These are phyloP conservation scores for Leccinum holopus DNA, from an alignment of 1,284 basidiomycete species.

Conservation along the genomic window DNA sequence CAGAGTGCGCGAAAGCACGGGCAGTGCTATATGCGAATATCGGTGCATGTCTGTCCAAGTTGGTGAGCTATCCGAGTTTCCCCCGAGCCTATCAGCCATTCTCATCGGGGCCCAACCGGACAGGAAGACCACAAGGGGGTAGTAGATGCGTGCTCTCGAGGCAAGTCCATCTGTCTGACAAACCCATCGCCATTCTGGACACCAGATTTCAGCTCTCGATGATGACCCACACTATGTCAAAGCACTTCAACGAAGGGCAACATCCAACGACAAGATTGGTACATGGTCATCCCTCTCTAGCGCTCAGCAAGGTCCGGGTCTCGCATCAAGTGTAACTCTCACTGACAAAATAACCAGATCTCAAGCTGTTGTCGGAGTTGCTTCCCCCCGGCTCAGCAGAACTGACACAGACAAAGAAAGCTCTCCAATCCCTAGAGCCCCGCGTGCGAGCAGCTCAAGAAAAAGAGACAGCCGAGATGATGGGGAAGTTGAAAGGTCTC, in stretches of 20 bases:
- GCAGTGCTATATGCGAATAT: slow-evolving; percentile 77
- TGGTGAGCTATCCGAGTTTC: slow-evolving; percentile 47
- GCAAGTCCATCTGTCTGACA: slow-evolving; percentile 36
- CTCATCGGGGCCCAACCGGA: slow-evolving; percentile 6
- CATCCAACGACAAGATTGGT: slow-evolving; percentile 77
- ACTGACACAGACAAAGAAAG: slow-evolving; percentile 45
- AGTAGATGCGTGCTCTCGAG: slow-evolving; percentile 74
- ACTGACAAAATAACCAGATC: slow-evolving; percentile 57
- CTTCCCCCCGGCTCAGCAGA: slow-evolving; percentile 60
- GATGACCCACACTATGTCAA: slow-evolving; percentile 88
- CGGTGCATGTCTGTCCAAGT: slow-evolving; percentile 74
- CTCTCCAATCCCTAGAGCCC: slow-evolving; percentile 58
- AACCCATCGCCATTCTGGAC: slow-evolving; percentile 5
- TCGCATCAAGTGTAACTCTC: neutral
- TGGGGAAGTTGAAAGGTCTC: slow-evolving; percentile 89
- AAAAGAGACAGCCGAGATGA: slow-evolving; percentile 89
- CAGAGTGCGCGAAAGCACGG: slow-evolving; percentile 54
- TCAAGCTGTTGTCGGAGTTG: slow-evolving; percentile 64
- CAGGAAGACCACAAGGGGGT: slow-evolving; percentile 76
- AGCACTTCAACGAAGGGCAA: slow-evolving; percentile 83
- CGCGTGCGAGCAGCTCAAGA: slow-evolving; percentile 77
- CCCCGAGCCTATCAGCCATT: neutral
- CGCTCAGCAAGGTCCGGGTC: slow-evolving; percentile 75
- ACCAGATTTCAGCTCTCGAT: slow-evolving; percentile 59
- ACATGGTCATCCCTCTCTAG: slow-evolving; percentile 81